phyloP scores from a whole-genome alignment of 2,329 filamentous ascomycete genomes.

The Rhexocercosporidium sp. region DNA sequence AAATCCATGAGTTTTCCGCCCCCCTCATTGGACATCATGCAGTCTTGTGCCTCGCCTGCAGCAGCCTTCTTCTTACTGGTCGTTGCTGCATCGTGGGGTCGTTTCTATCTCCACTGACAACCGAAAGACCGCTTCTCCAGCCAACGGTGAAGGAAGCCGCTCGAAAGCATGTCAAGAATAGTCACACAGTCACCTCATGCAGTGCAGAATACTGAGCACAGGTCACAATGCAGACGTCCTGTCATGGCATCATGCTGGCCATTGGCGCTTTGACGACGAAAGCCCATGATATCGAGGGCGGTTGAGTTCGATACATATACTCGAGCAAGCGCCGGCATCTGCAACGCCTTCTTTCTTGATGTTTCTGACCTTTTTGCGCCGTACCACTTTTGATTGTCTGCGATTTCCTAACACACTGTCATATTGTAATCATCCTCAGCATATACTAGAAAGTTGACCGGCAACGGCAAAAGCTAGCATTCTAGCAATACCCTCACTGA shows the following conservation, averaged over 20 bases:
- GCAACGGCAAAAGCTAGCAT: conserved; percentile 40
- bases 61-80: conserved; percentile 21
- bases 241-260: conserved; percentile 35
- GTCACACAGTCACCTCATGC: conserved; percentile 38
- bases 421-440: conserved; percentile 26
- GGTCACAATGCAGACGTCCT: conserved; percentile 36
- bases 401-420: conserved; percentile 32
- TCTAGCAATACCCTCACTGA: conserved; percentile 34
- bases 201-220: conserved; percentile 35
- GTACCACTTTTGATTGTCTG: conserved; percentile 30
- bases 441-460: conserved; percentile 36
- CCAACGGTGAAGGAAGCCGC: conserved; percentile 30
- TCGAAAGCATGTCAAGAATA: conserved; percentile 28
- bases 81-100: conserved; percentile 26
- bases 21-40: conserved; percentile 27
- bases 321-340: conserved; percentile 38
- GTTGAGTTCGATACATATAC: conserved; percentile 40
- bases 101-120: conserved; percentile 21
- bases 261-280: conserved; percentile 37
- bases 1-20: conserved; percentile 18
- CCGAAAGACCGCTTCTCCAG: conserved; percentile 30
- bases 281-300: conserved; percentile 21
- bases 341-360: conserved; percentile 34
- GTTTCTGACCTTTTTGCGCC: conserved; percentile 36
- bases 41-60: conserved; percentile 23